Evolutionary conservation across 257 asterid species (phyloP), one percentile per base, ranked within the genome.

Genomic region (Solanum dulcamara): DNA sequence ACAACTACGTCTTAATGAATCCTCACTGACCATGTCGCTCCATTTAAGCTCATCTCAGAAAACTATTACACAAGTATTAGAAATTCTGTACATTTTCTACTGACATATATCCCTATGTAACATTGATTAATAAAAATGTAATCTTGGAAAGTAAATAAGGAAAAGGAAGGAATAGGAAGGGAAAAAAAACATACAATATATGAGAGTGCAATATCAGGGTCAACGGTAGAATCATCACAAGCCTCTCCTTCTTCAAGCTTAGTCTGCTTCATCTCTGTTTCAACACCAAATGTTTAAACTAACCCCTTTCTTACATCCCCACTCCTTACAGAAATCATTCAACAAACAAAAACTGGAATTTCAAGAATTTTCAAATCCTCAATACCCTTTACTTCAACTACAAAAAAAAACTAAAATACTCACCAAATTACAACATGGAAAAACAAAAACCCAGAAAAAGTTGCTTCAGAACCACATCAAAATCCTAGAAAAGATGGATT

Each of bases 171-270:
- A n/a, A n/a, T n/a, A n/a, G n/a, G n/a, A n/a, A n/a, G n/a, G n/a
- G n/a, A n/a, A 1, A 48, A 3, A 35, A 17, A 17, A 15, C 84
- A 24, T 85, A 85, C 87, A 20, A 85, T 74, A 37, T 85, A 75
- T 33, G 87, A 85, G 77, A 85, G 84, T 71, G 83, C 77, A 57
- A 85, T 48, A 74, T 85, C 87, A 38, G 87, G 83, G 77, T 85
- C 84, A 38, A 84, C 81, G 0, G 86, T 72, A 4, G 86, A 72
- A 51, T 72, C 75, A 74, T 84, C 57, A 57, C 62, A n/a, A 57
- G 60, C 83, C 8, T 74, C 87, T 85, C 84, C 87, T 12, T 38
- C 75, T 26, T 79, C 83, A 79, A 79, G 26, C 20, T 79, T 79
- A 79, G 38, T 48, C 42, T 79, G 38, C 60, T 28, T 48, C 83